Conservation (phyloP, 345 rosid genomes). For the Gossypium mustelinum region DNA sequence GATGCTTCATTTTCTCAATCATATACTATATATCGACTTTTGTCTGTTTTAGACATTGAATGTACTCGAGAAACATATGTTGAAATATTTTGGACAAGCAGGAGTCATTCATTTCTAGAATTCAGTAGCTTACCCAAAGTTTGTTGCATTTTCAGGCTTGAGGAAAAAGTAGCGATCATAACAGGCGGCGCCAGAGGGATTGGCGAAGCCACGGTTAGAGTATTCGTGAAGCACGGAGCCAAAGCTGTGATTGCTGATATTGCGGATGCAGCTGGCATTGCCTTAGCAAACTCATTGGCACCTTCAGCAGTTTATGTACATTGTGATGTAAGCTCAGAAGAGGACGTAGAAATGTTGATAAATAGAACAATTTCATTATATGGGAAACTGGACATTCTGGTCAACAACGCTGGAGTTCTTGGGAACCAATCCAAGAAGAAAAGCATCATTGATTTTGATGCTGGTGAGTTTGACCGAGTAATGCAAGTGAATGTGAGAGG, state of each 20-base stretch:
- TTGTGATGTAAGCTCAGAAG: conserved; percentile 67
- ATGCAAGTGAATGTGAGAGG: conserved; percentile 74
- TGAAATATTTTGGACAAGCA: neutral
- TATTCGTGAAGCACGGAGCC: conserved; percentile 79
- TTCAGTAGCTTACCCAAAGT: neutral
- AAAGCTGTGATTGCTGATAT: conserved; percentile 75
- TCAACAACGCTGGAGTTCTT: conserved; percentile 85
- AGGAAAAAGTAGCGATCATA: conserved; percentile 68
- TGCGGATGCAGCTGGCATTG: conserved; percentile 41
- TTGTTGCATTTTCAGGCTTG: conserved; percentile 42
- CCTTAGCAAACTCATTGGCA: conserved; percentile 43
- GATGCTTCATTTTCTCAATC: neutral
- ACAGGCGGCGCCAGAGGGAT: conserved; percentile 97
- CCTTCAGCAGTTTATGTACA: conserved; percentile 51
- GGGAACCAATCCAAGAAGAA: conserved; percentile 63
- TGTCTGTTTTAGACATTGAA: neutral
- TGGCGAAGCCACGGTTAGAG: conserved; percentile 61
- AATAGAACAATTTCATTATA: conserved; percentile 44
- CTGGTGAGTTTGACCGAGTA: conserved; percentile 57
- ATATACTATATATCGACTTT: neutral
- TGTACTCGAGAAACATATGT: neutral
- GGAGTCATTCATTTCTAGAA: neutral
- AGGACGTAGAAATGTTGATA: conserved; percentile 55
- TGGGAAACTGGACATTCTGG: conserved; percentile 55
- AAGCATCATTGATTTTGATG: conserved; percentile 68